phyloP scores from a whole-genome alignment of 2,329 filamentous ascomycete genomes.

The Colletotrichum brevisporum region DNA sequence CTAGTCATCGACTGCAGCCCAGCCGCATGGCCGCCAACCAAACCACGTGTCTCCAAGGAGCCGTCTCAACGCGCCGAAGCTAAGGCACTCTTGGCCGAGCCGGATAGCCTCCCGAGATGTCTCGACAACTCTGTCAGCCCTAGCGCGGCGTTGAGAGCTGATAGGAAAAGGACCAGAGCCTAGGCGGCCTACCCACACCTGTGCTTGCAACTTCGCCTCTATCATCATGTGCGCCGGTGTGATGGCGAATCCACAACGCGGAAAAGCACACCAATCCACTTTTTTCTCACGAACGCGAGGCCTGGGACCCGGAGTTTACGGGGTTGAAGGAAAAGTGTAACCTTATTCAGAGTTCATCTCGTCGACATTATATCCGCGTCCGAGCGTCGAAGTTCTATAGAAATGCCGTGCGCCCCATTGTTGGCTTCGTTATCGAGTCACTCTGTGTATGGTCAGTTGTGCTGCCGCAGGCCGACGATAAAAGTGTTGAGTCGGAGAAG shows the following conservation, averaged over 20 bases:
- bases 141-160: not conserved
- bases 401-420: too few relatives aligned
- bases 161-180: slow-evolving; percentile 13
- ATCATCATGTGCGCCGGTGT: slow-evolving; percentile 1
- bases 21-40: not conserved
- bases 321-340: not conserved
- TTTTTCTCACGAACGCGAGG: slow-evolving; percentile 11
- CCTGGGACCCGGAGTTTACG: slow-evolving; percentile 5
- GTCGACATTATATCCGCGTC: not conserved
- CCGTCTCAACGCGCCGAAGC: too few relatives aligned
- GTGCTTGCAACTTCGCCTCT: not conserved
- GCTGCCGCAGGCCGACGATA: too few relatives aligned
- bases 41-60: slow-evolving; percentile 11
- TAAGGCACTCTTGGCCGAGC: not conserved
- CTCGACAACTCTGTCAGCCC: not conserved
- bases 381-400: too few relatives aligned
- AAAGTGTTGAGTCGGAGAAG: too few relatives aligned
- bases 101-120: not conserved
- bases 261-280: slow-evolving; percentile 13
- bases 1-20: not conserved
- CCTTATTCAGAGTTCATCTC: slow-evolving; percentile 8
- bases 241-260: slow-evolving; percentile 7
- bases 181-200: too few relatives aligned
- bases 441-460: too few relatives aligned
- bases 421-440: too few relatives aligned